Evolutionary conservation across 306 rosid species (phyloP).

Genomic region (Inga laurina): DNA sequence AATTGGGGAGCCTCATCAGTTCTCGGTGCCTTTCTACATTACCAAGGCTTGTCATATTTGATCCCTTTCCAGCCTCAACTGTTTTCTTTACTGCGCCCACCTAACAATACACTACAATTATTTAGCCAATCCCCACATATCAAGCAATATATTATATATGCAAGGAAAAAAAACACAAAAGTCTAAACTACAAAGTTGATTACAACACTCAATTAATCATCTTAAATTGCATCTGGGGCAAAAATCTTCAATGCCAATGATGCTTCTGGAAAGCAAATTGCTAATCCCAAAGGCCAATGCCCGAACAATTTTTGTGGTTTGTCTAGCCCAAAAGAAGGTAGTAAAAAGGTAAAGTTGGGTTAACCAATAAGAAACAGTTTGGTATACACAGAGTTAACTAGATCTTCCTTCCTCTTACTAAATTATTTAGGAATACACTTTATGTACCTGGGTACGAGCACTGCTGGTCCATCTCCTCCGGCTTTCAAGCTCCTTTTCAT

Average conservation of each 20-base stretch:
- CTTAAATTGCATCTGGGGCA: neutral
- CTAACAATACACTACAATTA: conserved; percentile 47
- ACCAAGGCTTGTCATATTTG: conserved; percentile 42
- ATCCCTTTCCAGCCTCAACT: conserved; percentile 62
- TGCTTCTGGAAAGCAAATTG: neutral
- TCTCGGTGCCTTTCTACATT: conserved; percentile 72
- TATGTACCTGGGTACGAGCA: conserved; percentile 83
- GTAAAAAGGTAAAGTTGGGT: neutral
- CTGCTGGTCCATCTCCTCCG: conserved; percentile 89
- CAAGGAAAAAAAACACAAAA: neutral
- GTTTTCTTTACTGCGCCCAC: conserved; percentile 65
- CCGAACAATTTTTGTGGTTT: neutral
- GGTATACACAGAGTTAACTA: neutral
- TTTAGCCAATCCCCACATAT: conserved; percentile 24
- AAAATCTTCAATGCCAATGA: neutral
- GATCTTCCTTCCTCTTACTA: conserved; percentile 19
- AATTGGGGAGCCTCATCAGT: conserved; percentile 82
- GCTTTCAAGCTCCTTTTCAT: conserved; percentile 82
- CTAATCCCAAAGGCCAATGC: neutral
- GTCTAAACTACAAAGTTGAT: neutral
- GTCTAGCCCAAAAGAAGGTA: neutral
- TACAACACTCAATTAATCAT: conserved; percentile 14
- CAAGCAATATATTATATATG: conserved; percentile 1
- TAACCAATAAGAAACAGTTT: neutral
- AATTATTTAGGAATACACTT: conserved; percentile 27